Evolutionary conservation across 148 eudicot species (phyloP), one percentile per base, ranked within the genome.

Genomic region (Vaccinium macrocarpon): DNA sequence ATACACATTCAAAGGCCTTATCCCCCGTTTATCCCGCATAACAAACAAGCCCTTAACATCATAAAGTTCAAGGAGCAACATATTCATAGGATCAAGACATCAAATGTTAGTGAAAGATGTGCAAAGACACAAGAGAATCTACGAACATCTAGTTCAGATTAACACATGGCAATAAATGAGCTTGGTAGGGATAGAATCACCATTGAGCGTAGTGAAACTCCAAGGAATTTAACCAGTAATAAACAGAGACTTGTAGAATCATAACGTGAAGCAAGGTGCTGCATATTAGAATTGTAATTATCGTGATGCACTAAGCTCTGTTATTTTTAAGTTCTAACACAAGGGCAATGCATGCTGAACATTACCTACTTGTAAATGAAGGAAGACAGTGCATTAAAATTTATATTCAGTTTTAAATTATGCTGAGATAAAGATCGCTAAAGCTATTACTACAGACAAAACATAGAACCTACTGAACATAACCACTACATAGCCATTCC

Each of bases 301-400:
- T 14, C 6, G 1, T 23, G 35, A 50, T 77, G 38, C 80, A 50
- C 38, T 50, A 50, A 49, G 35, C 25, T 53, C 38, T n/a, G 59
- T 77, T 57, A 77, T 77, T 77, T 75, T 77, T 50, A 77, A 77
- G 76, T 71, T 29, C 76, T 71, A 16, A 29, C 19, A 71, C 76
- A 71, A 71, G 76, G 15, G 46, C 19, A 35, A 32, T 32, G 2
- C 49, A 70, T 32, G 76, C 48, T 71, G 38, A 71, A 71, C 46
- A 32, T 15, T 48, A 71, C 76, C 21, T 4, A 71, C 46, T 35
- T 29, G 19, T 29, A 35, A 42, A 71, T 15, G 19, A 46, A 71
- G 46, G 46, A 46, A 71, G 21, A 75, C n/a, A 46, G n/a, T 23
- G 3, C 25, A 1, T 42, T 19, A 25, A 25, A 16, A 46, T 0